Evolutionary conservation across 73 alveolate species (phyloP).

Genomic region (Breviolum minutum): DNA sequence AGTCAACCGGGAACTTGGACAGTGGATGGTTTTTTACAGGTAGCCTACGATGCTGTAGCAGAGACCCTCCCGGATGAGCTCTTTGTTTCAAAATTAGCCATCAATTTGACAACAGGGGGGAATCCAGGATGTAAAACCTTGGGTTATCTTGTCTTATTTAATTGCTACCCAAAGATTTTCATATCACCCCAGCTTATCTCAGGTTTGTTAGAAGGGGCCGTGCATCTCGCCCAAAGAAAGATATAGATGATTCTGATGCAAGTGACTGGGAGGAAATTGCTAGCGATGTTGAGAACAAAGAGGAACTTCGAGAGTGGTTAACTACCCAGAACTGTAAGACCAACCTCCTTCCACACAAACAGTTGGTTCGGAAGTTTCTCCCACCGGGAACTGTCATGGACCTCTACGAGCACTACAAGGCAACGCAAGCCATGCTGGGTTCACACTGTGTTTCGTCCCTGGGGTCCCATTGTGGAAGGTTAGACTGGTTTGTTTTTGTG

Average conservation of each 20-base stretch:
- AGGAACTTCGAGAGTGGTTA: slow-evolving; percentile 18
- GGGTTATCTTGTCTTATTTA: neutral
- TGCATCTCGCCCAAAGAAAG: neutral
- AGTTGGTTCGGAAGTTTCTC: slow-evolving; percentile 6
- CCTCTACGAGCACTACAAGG: neutral
- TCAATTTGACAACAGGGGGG: neutral
- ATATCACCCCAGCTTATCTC: neutral
- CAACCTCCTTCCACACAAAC: neutral
- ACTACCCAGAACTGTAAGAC: slow-evolving; percentile 28
- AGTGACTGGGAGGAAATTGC: slow-evolving; percentile 26
- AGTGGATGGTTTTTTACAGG: neutral
- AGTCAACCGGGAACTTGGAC: neutral
- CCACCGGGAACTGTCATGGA: slow-evolving; percentile 37
- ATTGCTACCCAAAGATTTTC: neutral
- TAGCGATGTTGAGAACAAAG: neutral
- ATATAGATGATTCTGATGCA: neutral
- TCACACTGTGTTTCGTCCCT: neutral
- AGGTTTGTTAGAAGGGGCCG: slow-evolving; percentile 25
- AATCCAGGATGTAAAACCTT: too few species aligned
- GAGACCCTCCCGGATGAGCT: slow-evolving; percentile 23
- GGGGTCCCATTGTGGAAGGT: neutral
- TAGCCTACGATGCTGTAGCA: neutral
- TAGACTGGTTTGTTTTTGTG: neutral
- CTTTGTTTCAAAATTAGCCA: neutral
- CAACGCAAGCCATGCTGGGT: slow-evolving; percentile 25